Evolutionary conservation across 1,284 basidiomycete species (phyloP).

Genomic region (Stygiomarasmius scandens): DNA sequence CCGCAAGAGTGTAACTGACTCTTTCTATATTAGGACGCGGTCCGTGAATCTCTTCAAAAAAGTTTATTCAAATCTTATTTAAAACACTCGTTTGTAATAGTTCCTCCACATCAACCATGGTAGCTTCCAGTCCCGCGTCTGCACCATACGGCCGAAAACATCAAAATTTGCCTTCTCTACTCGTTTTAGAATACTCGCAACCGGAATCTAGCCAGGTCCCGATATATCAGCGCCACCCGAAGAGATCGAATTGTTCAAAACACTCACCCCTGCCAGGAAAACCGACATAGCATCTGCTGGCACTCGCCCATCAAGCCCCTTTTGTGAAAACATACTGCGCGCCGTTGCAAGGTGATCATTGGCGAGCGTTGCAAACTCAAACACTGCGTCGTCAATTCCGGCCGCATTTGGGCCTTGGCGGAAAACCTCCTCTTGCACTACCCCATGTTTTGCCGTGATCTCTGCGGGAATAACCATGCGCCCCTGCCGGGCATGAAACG

Average conservation of each 20-base stretch:
- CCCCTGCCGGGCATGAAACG: conserved; percentile 74
- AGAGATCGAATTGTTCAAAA: conserved; percentile 17
- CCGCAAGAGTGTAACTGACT: background rate
- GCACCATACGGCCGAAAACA: conserved; percentile 74
- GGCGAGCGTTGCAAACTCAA: conserved; percentile 86
- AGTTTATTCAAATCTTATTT: conserved; percentile 22
- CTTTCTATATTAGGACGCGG: too few species aligned
- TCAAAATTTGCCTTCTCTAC: conserved; percentile 84
- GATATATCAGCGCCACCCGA: conserved; percentile 15
- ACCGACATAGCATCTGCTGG: conserved; percentile 73
- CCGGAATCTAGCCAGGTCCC: conserved; percentile 61
- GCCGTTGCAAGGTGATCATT: conserved; percentile 92
- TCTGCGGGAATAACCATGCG: conserved; percentile 85
- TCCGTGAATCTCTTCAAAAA: background rate
- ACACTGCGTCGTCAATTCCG: conserved; percentile 77
- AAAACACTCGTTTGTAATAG: conserved; percentile 61
- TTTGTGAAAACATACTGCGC: conserved; percentile 72
- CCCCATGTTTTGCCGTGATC: conserved; percentile 77
- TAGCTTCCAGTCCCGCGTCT: conserved; percentile 81
- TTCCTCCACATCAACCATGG: conserved; percentile 85
- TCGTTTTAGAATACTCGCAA: conserved; percentile 71
- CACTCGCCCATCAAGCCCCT: conserved; percentile 50
- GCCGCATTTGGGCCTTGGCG: conserved; percentile 65
- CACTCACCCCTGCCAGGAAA: conserved; percentile 77
- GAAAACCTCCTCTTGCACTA: conserved; percentile 88